Conservation (phyloP, 352 stramenopile genomes). For the Pelagophyceae sp. region DNA sequence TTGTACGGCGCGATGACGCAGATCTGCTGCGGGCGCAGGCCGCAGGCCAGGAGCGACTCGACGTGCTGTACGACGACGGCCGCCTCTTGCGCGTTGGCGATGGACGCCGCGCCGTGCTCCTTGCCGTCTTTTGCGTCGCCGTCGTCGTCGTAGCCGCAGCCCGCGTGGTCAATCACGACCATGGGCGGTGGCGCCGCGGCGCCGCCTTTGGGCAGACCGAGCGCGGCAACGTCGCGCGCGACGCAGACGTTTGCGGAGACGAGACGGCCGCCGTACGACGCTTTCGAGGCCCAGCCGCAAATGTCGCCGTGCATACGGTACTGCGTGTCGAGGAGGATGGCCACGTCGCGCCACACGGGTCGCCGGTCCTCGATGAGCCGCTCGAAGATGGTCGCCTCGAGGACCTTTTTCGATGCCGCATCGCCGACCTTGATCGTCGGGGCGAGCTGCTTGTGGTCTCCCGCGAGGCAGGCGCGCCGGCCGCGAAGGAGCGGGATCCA, state of each 20-base stretch:
- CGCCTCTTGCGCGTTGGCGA: constrained; percentile 66
- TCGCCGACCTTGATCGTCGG: constrained; percentile 79
- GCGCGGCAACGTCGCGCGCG: constrained; percentile 40
- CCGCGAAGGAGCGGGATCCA: constrained; percentile 91
- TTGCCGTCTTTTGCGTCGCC: constrained; percentile 29
- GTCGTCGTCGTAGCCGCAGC: constrained; percentile 77
- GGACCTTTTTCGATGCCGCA: constrained; percentile 46
- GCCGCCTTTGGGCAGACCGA: background rate
- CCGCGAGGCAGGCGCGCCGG: constrained; percentile 61
- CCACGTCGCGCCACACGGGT: constrained; percentile 48
- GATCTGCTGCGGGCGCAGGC: constrained; percentile 75
- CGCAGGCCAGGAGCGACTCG: constrained; percentile 59
- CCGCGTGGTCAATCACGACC: constrained; percentile 83
- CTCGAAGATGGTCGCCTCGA: constrained; percentile 90
- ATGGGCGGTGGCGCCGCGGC: constrained; percentile 32
- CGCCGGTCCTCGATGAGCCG: constrained; percentile 57
- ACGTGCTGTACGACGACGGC: constrained; percentile 68
- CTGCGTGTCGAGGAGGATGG: constrained; percentile 84
- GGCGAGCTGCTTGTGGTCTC: constrained; percentile 90
- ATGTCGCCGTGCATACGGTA: constrained; percentile 94
- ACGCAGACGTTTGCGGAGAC: constrained; percentile 46
- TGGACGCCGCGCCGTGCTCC: constrained; percentile 37
- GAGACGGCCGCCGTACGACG: constrained; percentile 82
- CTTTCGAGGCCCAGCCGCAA: constrained; percentile 80
- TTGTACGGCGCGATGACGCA: constrained; percentile 97